These are phyloP conservation scores for Conticribra guillardii DNA, from an alignment of 108 stramenopile genomes.

Conservation along the genomic window DNA sequence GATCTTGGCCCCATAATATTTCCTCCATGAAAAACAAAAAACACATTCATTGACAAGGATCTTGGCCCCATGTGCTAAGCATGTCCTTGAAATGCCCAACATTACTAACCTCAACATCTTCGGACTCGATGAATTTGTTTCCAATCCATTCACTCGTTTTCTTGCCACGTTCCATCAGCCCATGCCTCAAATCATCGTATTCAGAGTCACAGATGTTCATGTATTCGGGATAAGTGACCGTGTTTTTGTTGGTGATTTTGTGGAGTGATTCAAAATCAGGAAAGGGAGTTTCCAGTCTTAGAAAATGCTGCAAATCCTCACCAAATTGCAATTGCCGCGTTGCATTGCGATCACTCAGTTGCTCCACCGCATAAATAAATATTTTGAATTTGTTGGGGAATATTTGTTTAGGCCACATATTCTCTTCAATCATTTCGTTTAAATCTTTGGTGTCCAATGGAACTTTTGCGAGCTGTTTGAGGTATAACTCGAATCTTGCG, in stretches of 20 bases:
- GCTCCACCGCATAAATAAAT: conserved; percentile 29
- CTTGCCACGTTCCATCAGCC: conserved; percentile 9
- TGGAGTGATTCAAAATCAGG: conserved; percentile 17
- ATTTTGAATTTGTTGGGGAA: conserved; percentile 33
- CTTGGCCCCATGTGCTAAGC: conserved; percentile 11
- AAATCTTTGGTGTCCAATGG: conserved; percentile 4
- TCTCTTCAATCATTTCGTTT: conserved; percentile 10
- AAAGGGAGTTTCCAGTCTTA: conserved; percentile 19
- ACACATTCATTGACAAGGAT: conserved; percentile 20
- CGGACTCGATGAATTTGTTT: conserved; percentile 23
- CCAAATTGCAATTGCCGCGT: conserved; percentile 14
- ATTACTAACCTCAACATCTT: conserved; percentile 29
- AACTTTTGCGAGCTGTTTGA: conserved; percentile 33
- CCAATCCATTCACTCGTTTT: conserved; percentile 23
- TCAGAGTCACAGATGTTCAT: conserved; percentile 34
- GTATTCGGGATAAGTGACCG: conserved; percentile 6
- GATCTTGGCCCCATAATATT: conserved; percentile 21
- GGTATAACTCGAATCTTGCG: conserved; percentile 25
- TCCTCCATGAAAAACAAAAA: background rate
- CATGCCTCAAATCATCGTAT: background rate
- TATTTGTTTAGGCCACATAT: conserved; percentile 18
- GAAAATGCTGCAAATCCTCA: conserved; percentile 30
- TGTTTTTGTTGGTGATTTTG: conserved; percentile 7
- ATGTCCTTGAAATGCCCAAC: conserved; percentile 1
- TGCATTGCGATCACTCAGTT: conserved; percentile 26